These are phyloP conservation scores for Dactylonectria macrodidyma DNA, from an alignment of 2,329 filamentous ascomycete genomes.

Conservation along the genomic window DNA sequence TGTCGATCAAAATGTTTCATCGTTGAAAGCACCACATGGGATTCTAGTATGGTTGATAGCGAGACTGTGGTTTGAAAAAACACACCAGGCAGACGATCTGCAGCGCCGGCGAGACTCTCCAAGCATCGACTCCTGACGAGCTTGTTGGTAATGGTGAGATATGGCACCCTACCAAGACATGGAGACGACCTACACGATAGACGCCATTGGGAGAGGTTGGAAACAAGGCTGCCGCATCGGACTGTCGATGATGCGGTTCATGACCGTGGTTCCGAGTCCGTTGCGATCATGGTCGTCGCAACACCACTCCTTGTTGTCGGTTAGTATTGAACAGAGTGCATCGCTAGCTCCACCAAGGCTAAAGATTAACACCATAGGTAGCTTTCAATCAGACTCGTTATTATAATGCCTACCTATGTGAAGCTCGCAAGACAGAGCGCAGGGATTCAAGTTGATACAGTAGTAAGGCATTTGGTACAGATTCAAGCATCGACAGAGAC, in stretches of 20 bases:
- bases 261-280: not conserved
- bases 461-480: too few species aligned
- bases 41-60: not conserved
- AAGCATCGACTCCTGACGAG: not conserved
- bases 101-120: not conserved
- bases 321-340: not conserved
- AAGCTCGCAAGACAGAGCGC: not conserved
- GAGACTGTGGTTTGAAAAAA: not conserved
- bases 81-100: not conserved
- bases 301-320: not conserved
- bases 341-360: not conserved
- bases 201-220: not conserved
- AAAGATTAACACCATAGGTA: not conserved
- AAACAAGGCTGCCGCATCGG: not conserved
- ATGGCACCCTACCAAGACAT: slow-evolving; percentile 1
- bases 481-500: not conserved
- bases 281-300: not conserved
- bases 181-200: not conserved
- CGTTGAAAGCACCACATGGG: not conserved
- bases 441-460: too few species aligned
- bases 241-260: not conserved
- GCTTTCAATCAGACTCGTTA: not conserved
- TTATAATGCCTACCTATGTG: not conserved
- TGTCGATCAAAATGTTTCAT: not conserved
- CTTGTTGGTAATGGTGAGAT: slow-evolving; percentile 1